Evolutionary conservation across 371 early-diverging fungal genomes (phyloP).

Genomic region (Mucor circinelloides): DNA sequence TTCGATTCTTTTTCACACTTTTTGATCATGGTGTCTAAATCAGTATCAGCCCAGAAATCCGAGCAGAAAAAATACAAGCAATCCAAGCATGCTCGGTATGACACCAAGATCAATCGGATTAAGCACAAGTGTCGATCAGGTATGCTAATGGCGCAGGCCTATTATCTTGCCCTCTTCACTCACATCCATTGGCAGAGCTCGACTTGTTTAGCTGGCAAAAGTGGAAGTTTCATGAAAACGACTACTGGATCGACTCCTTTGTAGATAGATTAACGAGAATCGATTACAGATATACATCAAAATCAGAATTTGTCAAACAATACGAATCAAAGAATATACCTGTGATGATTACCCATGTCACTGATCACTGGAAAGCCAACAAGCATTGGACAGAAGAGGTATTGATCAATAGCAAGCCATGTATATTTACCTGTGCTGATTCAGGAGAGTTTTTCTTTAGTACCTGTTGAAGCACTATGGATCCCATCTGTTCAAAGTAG

Average conservation of each 20-base stretch:
- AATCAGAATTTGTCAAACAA: slow-evolving; percentile 59
- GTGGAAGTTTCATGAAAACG: slow-evolving; percentile 50
- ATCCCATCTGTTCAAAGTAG: slow-evolving; percentile 75
- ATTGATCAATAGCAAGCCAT: background rate
- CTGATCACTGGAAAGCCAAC: slow-evolving; percentile 64
- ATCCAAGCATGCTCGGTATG: slow-evolving; percentile 25
- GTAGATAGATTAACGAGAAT: slow-evolving; percentile 53
- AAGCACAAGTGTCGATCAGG: slow-evolving; percentile 58
- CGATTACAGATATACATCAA: slow-evolving; percentile 49
- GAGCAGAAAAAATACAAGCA: slow-evolving; percentile 22
- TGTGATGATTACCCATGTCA: slow-evolving; percentile 65
- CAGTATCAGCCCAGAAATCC: slow-evolving; percentile 1
- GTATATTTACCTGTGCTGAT: too few species aligned
- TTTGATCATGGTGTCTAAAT: slow-evolving; percentile 10
- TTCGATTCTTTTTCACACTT: background rate
- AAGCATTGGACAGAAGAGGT: slow-evolving; percentile 67
- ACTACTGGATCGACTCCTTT: slow-evolving; percentile 53
- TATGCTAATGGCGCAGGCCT: slow-evolving; percentile 10
- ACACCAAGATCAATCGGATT: slow-evolving; percentile 47
- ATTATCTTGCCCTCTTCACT: background rate
- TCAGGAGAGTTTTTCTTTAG: too few species aligned
- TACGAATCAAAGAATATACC: slow-evolving; percentile 65
- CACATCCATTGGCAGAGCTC: slow-evolving; percentile 36
- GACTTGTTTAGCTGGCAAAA: slow-evolving; percentile 62
- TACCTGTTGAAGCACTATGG: slow-evolving; percentile 54